Base-by-base conservation (phyloP, 345 rosid species). In the Dimocarpus longan region DNA sequence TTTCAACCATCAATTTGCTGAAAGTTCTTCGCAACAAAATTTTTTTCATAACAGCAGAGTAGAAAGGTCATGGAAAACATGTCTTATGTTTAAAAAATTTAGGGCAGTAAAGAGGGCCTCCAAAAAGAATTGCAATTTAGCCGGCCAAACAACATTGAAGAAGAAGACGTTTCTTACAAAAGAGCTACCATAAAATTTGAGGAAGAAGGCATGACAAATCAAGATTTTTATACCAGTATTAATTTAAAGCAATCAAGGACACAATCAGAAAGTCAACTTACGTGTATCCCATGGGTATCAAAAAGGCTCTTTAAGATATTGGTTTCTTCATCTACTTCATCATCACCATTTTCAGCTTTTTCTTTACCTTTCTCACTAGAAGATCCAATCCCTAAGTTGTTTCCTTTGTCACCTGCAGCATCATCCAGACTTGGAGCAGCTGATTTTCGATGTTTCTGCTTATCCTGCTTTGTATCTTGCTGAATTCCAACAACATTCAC, bases 281-380 rank as follows among this genome's bases (percentile, higher is more conserved):
- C 99, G 87, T 94, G 99, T 77, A 96, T 89, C 79, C 98, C 99
- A 68, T 90, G 84, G 63, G 99, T 88, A 82, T 90, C 94, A 71
- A 94, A 88, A 75, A 96, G 98, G 81, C 85, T 87, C 89, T 69
- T 92, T 83, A 96, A 86, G 77, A 96, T 89, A 86, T 91, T 86
- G 68, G 91, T 91, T 84, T 96, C 99, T 83, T 85, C 92, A 10
- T 91, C 92, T 68, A 74, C 85, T 78, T 88, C 89, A 40, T 85
- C 86, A 42, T 82, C 86, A 68, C 66, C 78, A 46, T 76, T 80
- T 81, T 85, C 86, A 39, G 71, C 87, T 37, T 70, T 83, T 75
- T 89, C 96, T 79, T 80, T 88, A 57, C 86, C 91, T 80, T 87
- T 88, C 60, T 76, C 85, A 71, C 70, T 74, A 4, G 86, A 89